A percentile compares a stretch with the other conserved stretches of the same genome.
phyloP scores from a whole-genome alignment of 169 alveolate species.

The Hepatocystis sp. region DNA sequence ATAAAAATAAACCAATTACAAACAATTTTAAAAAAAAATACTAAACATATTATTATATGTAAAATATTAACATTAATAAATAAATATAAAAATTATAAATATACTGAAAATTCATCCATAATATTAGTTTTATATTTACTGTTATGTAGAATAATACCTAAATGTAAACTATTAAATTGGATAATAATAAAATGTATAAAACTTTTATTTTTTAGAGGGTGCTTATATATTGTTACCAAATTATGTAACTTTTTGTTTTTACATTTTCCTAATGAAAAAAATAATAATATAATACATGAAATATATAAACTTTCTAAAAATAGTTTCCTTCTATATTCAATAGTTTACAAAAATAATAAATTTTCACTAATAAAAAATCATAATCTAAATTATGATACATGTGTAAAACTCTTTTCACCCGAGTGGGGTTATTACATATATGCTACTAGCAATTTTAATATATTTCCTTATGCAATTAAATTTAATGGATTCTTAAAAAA shows the following conservation, averaged over 20 bases:
- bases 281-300: not conserved
- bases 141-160: conserved; percentile 24
- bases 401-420: conserved; percentile 32
- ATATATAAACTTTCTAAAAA: conserved; percentile 42
- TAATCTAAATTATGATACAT: conserved; percentile 19
- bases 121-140: conserved; percentile 19
- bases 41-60: conserved; percentile 38
- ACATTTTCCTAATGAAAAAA: conserved; percentile 13
- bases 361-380: conserved; percentile 40
- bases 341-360: conserved; percentile 36
- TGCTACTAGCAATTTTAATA: conserved; percentile 56
- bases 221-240: conserved; percentile 32
- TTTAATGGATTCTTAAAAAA: conserved; percentile 63
- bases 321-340: conserved; percentile 23
- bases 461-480: conserved; percentile 29
- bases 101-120: conserved; percentile 42
- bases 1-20: conserved; percentile 48
- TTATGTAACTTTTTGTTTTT: conserved; percentile 26
- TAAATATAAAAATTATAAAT: conserved; percentile 44
- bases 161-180: not conserved
- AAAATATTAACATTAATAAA: conserved; percentile 27
- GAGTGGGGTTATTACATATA: conserved; percentile 76
- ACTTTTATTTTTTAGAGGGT: conserved; percentile 49
- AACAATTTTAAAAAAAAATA: conserved; percentile 26
- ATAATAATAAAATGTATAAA: conserved; percentile 25